These are phyloP conservation scores for Ophiostoma australiae DNA, from an alignment of 2,329 filamentous ascomycete genomes.

Conservation along the genomic window DNA sequence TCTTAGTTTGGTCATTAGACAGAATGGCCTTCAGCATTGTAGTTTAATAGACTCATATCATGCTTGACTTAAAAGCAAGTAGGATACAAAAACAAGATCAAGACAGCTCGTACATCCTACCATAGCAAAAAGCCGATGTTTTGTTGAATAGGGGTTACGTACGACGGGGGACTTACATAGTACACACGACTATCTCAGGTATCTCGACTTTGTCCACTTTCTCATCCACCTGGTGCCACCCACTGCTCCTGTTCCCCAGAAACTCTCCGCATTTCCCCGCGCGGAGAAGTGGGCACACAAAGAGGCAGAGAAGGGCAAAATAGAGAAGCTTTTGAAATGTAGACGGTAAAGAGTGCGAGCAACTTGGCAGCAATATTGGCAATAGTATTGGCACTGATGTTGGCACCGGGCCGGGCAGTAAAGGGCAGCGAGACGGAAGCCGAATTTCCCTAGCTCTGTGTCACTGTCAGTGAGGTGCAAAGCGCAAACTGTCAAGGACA, in stretches of 20 bases:
- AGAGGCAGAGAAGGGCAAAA: too few relatives aligned
- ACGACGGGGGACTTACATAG: neutral
- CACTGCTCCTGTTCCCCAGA: neutral
- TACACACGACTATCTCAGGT: neutral
- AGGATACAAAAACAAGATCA: neutral
- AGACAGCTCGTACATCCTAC: neutral
- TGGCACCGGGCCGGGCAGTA: neutral
- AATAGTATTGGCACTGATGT: neutral
- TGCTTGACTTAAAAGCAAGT: neutral
- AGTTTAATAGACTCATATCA: neutral
- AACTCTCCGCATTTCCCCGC: slow-evolving; percentile 3
- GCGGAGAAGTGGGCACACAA: neutral
- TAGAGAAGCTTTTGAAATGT: neutral
- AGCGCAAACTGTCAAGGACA: too few relatives aligned
- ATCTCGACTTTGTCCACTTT: neutral
- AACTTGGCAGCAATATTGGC: neutral
- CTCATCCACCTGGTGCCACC: neutral
- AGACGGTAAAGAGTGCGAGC: neutral
- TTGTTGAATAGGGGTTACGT: neutral
- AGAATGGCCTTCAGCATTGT: neutral
- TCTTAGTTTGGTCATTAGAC: too few relatives aligned
- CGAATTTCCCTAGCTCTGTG: neutral
- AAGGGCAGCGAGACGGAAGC: neutral
- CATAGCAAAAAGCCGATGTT: neutral
- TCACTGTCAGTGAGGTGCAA: neutral